Evolutionary conservation across 192 early-diverging fungal genomes (phyloP), one percentile per base, ranked within the genome.

Genomic region (Coemansia sp.): DNA sequence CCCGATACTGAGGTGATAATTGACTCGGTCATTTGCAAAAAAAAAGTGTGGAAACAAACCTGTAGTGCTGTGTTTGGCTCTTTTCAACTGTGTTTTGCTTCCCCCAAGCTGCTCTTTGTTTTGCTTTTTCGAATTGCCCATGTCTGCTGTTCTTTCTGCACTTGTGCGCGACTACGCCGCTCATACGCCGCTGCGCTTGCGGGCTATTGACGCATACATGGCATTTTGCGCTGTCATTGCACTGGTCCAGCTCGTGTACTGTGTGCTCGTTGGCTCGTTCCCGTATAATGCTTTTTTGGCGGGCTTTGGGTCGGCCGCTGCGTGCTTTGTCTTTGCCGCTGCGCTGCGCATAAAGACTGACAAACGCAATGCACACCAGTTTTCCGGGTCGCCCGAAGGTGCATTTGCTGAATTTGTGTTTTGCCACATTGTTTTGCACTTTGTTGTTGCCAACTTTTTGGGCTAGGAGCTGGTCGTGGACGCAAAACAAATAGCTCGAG

Each of bases 271-370:
- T 12, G 95, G 96, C 51, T 93, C 89, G n/a, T 97, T 88, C 73
- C 97, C 97, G 19, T 98, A 96, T 85, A 98, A 98, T 82, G 91
- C 95, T 27, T 98, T 99, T 76, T 73, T 99, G 69, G 89, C 95
- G 10, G 94, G 94, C 25, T 99, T 99, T 81, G 91, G 91, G 57
- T 89, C 90, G 9, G 90, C 91, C 8, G 93, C 97, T 22, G 96
- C 93, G 21, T 84, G 86, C 56, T 99, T 99, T 82, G 91, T 96
- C 9, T 87, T 97, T 59, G 71, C 74, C 17, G 94, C 91, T 57
- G 94, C 93, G 77, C 84, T 99, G 65, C 87, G 97, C 56, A 97
- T 97, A 49, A 95, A 96, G 66, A 88, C 91, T 52, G 95, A 97
- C 75, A 85, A 89, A 5, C 69, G 87, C 59, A 98, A 97, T 73